phyloP scores from a whole-genome alignment of 345 rosid species.

The Turnera subulata region DNA sequence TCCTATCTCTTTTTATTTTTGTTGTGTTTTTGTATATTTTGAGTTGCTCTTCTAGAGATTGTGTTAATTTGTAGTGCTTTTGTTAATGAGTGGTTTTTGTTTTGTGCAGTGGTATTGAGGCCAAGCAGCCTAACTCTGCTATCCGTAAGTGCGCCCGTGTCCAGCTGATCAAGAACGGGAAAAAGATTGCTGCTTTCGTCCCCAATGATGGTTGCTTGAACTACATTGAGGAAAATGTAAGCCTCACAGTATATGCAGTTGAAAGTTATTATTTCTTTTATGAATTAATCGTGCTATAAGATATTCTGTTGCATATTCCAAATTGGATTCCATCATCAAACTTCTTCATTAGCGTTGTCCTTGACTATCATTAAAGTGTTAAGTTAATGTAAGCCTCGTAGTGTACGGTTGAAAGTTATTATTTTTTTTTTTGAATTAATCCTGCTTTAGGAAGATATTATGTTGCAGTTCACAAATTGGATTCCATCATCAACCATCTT shows the following conservation, averaged over 20 bases:
- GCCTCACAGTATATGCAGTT: neutral
- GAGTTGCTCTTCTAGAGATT: too few species aligned
- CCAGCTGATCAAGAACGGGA: conserved; percentile 88
- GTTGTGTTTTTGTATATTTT: neutral
- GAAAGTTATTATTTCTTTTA: neutral
- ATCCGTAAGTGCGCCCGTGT: conserved; percentile 94
- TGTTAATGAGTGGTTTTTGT: neutral
- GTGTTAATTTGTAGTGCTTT: too few species aligned
- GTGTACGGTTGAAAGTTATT: too few species aligned
- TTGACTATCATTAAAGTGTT: too few species aligned
- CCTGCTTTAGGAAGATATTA: too few species aligned
- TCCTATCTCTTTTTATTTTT: neutral
- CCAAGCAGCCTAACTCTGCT: conserved; percentile 99
- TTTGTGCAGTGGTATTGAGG: conserved; percentile 83
- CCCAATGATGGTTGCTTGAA: conserved; percentile 97
- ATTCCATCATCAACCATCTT: too few species aligned
- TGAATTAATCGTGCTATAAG: too few species aligned
- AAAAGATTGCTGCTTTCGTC: conserved; percentile 95
- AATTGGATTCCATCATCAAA: too few species aligned
- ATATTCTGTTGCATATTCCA: neutral
- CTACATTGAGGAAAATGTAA: conserved; percentile 88
- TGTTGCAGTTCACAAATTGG: too few species aligned
- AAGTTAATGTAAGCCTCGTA: too few species aligned
- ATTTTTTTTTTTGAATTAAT: too few species aligned
- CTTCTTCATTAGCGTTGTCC: too few species aligned